A percentile compares a stretch with the other conserved stretches of the same genome.
These are phyloP conservation scores for Aeminium ludgeri DNA, from an alignment of 495 filamentous ascomycete species.

Conservation along the genomic window DNA sequence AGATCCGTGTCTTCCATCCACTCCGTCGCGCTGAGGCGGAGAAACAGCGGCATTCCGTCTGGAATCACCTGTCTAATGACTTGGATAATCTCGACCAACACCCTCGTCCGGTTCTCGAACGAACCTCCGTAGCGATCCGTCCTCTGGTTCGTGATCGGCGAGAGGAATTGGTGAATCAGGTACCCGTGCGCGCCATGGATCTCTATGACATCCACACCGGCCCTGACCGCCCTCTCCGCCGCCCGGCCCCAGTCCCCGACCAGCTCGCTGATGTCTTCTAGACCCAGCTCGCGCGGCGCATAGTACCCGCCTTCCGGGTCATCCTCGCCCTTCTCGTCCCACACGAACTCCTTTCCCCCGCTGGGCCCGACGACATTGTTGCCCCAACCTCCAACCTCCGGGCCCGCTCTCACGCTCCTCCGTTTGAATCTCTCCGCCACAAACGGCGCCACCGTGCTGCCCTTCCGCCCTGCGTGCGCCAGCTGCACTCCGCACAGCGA, in stretches of 20 bases:
- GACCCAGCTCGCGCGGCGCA: slow-evolving; percentile 41
- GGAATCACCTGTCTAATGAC: slow-evolving; percentile 40
- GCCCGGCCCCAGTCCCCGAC: slow-evolving; percentile 43
- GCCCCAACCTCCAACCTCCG: slow-evolving; percentile 50
- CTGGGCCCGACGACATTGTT: slow-evolving; percentile 46
- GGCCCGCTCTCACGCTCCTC: slow-evolving; percentile 29
- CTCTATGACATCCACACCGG: slow-evolving; percentile 50
- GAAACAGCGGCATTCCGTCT: slow-evolving; percentile 42
- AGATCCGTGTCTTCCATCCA: slow-evolving; percentile 44
- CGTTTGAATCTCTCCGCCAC: slow-evolving; percentile 19
- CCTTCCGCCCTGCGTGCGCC: slow-evolving; percentile 60
- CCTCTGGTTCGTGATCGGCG: slow-evolving; percentile 20
- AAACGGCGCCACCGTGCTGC: slow-evolving; percentile 47
- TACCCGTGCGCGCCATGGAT: slow-evolving; percentile 28
- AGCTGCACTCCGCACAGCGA: slow-evolving; percentile 58
- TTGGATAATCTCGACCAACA: slow-evolving; percentile 37
- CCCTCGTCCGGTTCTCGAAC: slow-evolving; percentile 28
- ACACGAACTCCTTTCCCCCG: slow-evolving; percentile 22
- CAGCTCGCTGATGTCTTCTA: slow-evolving; percentile 44
- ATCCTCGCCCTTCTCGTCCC: slow-evolving; percentile 6
- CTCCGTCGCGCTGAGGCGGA: slow-evolving; percentile 56
- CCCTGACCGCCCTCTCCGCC: slow-evolving; percentile 42
- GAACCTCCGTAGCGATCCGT: slow-evolving; percentile 40
- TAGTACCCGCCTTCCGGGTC: slow-evolving; percentile 7
- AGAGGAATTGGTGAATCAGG: slow-evolving; percentile 24